These are phyloP conservation scores for Candida chilensis DNA, from an alignment of 805 yeast species.

Conservation along the genomic window DNA sequence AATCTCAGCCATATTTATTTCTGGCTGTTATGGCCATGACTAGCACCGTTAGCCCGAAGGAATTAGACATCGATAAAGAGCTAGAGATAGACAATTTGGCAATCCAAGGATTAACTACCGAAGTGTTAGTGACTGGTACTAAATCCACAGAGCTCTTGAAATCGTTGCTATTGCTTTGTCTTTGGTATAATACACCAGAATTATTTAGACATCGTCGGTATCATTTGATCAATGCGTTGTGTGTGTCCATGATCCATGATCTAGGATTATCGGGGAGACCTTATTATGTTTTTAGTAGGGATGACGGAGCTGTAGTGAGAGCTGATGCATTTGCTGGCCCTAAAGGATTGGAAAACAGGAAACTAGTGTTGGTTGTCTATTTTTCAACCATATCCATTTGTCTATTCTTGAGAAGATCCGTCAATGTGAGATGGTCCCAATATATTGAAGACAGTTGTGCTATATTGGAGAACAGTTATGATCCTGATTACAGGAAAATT, in stretches of 20 bases:
- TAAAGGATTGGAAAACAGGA: constrained; percentile 34
- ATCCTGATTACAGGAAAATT: constrained; percentile 25
- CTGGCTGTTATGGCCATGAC: constrained; percentile 57
- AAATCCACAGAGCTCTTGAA: constrained; percentile 64
- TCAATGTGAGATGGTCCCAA: constrained; percentile 55
- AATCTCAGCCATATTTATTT: constrained; percentile 50
- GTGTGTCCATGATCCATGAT: constrained; percentile 65
- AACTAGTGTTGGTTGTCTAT: constrained; percentile 50
- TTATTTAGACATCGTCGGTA: constrained; percentile 71
- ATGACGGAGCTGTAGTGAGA: constrained; percentile 28
- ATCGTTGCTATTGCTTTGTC: constrained; percentile 46
- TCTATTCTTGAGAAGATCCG: constrained; percentile 54
- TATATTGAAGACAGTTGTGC: constrained; percentile 55
- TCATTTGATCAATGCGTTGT: constrained; percentile 57
- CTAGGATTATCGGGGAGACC: constrained; percentile 59
- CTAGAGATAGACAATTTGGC: constrained; percentile 45
- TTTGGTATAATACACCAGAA: constrained; percentile 85
- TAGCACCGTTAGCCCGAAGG: constrained; percentile 28
- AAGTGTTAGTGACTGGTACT: constrained; percentile 59
- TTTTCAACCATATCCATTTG: constrained; percentile 54
- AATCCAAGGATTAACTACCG: constrained; percentile 39
- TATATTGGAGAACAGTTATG: constrained; percentile 27
- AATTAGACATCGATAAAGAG: constrained; percentile 26
- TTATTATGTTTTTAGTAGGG: constrained; percentile 26
- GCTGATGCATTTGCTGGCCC: constrained; percentile 28